Evolutionary conservation across 1,139 yeast species (phyloP).

Genomic region (Yamadazyma aaseri): DNA sequence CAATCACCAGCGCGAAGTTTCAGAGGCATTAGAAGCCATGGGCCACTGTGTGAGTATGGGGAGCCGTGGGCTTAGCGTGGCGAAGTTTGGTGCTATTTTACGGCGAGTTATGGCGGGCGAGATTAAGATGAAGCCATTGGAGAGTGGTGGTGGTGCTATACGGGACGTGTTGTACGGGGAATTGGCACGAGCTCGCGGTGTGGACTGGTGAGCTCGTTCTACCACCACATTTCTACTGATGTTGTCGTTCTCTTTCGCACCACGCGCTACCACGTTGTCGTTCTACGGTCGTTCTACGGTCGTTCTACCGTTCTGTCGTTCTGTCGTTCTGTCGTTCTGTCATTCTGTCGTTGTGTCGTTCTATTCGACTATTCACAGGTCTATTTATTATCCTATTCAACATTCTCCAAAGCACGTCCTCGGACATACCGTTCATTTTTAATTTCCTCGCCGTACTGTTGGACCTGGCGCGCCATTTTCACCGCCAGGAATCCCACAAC

Average conservation of each 20-base stretch:
- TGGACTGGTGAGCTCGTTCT: too few species aligned
- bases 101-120: background rate
- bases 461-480: constrained; percentile 1
- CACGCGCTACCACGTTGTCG: too few species aligned
- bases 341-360: too few species aligned
- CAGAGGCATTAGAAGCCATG: constrained; percentile 26
- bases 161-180: constrained; percentile 4
- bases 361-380: too few species aligned
- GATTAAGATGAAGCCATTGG: background rate
- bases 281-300: too few species aligned
- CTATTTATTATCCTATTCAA: too few species aligned
- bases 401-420: constrained; percentile 62
- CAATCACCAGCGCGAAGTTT: constrained; percentile 84
- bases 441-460: constrained; percentile 41
- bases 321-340: too few species aligned
- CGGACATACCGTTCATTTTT: constrained; percentile 61
- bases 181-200: background rate
- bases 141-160: background rate
- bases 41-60: constrained; percentile 8
- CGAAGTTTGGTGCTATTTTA: background rate
- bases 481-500: constrained; percentile 5
- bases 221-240: too few species aligned
- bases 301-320: too few species aligned
- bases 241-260: too few species aligned
- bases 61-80: background rate